These are phyloP conservation scores for Ustilago crameri DNA, from an alignment of 1,284 basidiomycete species.

Conservation along the genomic window DNA sequence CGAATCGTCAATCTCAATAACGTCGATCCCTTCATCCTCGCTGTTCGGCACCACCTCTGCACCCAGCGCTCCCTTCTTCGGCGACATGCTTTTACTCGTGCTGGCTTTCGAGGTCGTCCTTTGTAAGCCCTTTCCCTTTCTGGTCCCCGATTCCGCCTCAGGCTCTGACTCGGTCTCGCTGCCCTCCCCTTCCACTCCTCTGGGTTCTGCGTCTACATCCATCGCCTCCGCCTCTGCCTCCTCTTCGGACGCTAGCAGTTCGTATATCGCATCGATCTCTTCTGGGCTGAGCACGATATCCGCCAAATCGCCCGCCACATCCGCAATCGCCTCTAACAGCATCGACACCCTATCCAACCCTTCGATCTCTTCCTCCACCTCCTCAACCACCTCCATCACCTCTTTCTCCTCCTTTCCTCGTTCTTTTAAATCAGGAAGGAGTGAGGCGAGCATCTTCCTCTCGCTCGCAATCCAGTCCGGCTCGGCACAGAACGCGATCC, in stretches of 20 bases:
- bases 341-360: slow-evolving; percentile 28
- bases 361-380: slow-evolving; percentile 17
- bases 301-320: slow-evolving; percentile 55
- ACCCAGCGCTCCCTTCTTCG: slow-evolving; percentile 7
- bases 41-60: neutral
- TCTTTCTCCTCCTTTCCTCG: slow-evolving; percentile 4
- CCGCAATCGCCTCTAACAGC: slow-evolving; percentile 52
- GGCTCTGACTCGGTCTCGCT: slow-evolving; percentile 44
- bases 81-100: slow-evolving; percentile 11
- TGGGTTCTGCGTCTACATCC: slow-evolving; percentile 8
- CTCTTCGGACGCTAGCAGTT: slow-evolving; percentile 41
- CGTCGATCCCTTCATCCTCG: slow-evolving; percentile 13
- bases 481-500: slow-evolving; percentile 58
- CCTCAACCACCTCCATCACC: slow-evolving; percentile 8
- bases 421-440: slow-evolving; percentile 9
- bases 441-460: slow-evolving; percentile 17
- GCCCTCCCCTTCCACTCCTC: slow-evolving; percentile 4
- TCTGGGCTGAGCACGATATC: slow-evolving; percentile 59
- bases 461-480: slow-evolving; percentile 55
- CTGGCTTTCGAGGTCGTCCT: slow-evolving; percentile 5
- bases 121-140: neutral
- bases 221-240: slow-evolving; percentile 22
- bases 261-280: slow-evolving; percentile 58
- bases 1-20: slow-evolving; percentile 42
- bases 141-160: slow-evolving; percentile 8